These are phyloP conservation scores for Psilocybe azurescens DNA, from an alignment of 768 basidiomycete species.

Conservation along the genomic window DNA sequence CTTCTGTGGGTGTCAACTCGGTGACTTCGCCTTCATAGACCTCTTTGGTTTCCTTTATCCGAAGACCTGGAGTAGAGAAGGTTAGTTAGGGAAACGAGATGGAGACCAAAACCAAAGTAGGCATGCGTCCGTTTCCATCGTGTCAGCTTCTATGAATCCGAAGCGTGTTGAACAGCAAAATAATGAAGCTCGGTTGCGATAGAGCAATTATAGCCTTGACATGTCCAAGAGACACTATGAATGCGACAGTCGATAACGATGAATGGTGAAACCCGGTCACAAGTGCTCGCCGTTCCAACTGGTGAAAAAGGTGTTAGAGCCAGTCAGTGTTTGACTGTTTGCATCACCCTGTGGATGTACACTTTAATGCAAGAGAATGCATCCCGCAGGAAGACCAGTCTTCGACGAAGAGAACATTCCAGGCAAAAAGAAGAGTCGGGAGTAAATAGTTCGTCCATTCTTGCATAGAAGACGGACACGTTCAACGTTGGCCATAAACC, in stretches of 20 bases:
- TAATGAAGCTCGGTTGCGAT: background rate
- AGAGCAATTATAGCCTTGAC: constrained; percentile 1
- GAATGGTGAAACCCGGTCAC: background rate
- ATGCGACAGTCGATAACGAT: background rate
- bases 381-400: background rate
- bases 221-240: background rate
- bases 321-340: background rate
- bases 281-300: background rate
- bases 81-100: constrained; percentile 1
- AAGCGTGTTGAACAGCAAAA: background rate
- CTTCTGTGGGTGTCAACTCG: constrained; percentile 93
- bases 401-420: background rate
- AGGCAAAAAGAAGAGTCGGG: background rate
- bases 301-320: background rate
- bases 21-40: constrained; percentile 99
- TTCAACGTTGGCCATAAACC: too few relatives aligned
- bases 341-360: background rate
- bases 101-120: background rate
- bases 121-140: background rate
- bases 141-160: background rate
- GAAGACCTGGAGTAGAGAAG: constrained; percentile 62
- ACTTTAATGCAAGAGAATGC: background rate
- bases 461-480: background rate
- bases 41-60: constrained; percentile 99
- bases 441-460: background rate